A percentile compares a stretch with the other conserved stretches of the same genome.
Conservation (phyloP, 2,329 filamentous ascomycete genomes). For the Pseudogymnoascus sp. region DNA sequence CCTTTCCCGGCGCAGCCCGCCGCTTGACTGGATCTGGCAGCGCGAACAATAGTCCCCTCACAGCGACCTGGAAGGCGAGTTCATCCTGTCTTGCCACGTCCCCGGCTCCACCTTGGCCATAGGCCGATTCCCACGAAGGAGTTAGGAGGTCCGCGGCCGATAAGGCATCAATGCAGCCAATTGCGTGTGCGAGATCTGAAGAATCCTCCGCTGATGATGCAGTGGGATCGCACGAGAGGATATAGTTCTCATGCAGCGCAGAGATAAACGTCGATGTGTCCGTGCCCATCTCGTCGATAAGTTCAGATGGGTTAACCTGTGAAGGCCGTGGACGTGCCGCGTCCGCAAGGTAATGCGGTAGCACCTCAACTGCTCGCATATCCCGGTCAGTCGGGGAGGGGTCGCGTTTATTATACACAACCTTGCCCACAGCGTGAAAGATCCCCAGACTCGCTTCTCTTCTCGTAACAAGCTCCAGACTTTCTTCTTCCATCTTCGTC, state of each 20-base stretch:
- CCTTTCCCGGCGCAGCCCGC: constrained; percentile 34
- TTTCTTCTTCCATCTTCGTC: constrained; percentile 71
- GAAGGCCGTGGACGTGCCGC: constrained; percentile 52
- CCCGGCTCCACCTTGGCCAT: constrained; percentile 50
- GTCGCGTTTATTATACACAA: constrained; percentile 90
- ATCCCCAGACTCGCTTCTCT: constrained; percentile 86
- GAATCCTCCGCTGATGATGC: constrained; percentile 36
- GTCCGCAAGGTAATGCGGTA: constrained; percentile 52
- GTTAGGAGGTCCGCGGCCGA: constrained; percentile 84
- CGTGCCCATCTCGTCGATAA: constrained; percentile 91
- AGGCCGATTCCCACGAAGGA: constrained; percentile 61
- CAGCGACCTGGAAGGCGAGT: constrained; percentile 84
- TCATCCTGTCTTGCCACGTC: constrained; percentile 86
- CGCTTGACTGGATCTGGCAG: constrained; percentile 79
- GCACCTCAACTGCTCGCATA: constrained; percentile 39
- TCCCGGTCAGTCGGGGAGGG: constrained; percentile 31
- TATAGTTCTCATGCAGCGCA: constrained; percentile 88
- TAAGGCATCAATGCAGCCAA: constrained; percentile 76
- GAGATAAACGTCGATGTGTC: constrained; percentile 86
- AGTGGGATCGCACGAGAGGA: constrained; percentile 64
- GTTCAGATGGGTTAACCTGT: constrained; percentile 58
- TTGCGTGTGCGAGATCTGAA: constrained; percentile 67
- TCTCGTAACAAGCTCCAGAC: constrained; percentile 71
- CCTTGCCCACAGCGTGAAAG: constrained; percentile 92
- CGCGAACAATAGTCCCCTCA: constrained; percentile 76